A percentile compares a stretch with the other conserved stretches of the same genome.
Evolutionary conservation across 306 rosid genomes (phyloP).

Genomic region (Hylodesmum podocarpum): DNA sequence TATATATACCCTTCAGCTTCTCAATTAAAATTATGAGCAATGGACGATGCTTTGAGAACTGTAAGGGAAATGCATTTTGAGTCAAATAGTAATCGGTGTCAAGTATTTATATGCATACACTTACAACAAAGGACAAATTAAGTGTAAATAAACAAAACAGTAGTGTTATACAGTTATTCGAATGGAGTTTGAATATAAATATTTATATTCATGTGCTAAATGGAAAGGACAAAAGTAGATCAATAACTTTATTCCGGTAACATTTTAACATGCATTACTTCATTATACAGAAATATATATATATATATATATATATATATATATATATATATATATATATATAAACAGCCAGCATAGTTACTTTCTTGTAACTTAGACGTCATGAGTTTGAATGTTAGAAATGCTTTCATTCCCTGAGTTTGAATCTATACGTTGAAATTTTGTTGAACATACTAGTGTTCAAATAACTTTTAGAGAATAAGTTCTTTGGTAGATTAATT

Average conservation of each 20-base stretch:
- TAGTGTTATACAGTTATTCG: neutral
- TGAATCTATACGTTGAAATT: too few species aligned
- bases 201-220: neutral
- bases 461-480: too few species aligned
- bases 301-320: too few species aligned
- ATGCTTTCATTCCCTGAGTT: neutral
- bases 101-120: constrained; percentile 29
- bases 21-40: neutral
- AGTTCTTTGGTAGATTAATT: too few species aligned
- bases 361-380: neutral
- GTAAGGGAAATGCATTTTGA: constrained; percentile 13
- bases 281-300: too few species aligned
- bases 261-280: neutral
- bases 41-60: neutral
- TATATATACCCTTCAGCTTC: neutral
- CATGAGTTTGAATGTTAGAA: neutral
- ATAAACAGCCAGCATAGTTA: neutral
- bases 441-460: too few species aligned
- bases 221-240: neutral
- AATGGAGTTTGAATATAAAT: neutral
- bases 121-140: constrained; percentile 17
- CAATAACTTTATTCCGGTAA: neutral
- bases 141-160: neutral
- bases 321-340: too few species aligned
- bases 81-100: neutral